These are phyloP conservation scores for Dendrobium huoshanense DNA, from an alignment of 106 monocot genomes.

Conservation along the genomic window DNA sequence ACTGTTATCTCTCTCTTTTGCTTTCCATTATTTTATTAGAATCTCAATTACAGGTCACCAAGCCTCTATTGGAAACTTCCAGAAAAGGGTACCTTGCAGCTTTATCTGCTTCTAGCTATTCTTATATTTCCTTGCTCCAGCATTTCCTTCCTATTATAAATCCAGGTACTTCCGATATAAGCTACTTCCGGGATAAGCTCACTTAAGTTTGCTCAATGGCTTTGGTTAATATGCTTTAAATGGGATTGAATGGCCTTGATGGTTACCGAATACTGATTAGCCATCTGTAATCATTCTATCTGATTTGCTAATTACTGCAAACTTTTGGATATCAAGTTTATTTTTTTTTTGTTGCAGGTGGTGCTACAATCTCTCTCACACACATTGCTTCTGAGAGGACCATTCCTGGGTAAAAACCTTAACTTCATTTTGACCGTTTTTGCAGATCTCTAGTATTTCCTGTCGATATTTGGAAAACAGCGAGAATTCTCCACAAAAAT, in stretches of 20 bases:
- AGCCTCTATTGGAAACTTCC: conserved; percentile 86
- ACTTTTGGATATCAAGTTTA: background rate
- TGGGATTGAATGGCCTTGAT: too few relatives aligned
- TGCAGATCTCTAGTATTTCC: too few relatives aligned
- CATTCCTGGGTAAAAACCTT: conserved; percentile 58
- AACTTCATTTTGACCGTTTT: background rate
- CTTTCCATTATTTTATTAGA: background rate
- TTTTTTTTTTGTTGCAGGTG: conserved; percentile 23
- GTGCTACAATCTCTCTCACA: conserved; percentile 66
- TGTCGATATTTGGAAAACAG: too few relatives aligned
- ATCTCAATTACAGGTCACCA: conserved; percentile 47
- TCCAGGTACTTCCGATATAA: conserved; percentile 41
- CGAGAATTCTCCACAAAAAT: too few relatives aligned
- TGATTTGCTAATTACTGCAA: too few relatives aligned
- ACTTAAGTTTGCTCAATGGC: too few relatives aligned
- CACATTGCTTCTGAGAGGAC: conserved; percentile 86
- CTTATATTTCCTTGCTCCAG: conserved; percentile 80
- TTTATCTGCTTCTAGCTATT: conserved; percentile 94
- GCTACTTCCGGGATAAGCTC: background rate
- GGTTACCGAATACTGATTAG: too few relatives aligned
- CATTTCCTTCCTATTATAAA: conserved; percentile 98
- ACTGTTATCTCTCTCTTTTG: background rate
- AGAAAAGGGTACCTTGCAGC: conserved; percentile 93
- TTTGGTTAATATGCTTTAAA: too few relatives aligned
- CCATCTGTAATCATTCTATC: background rate